phyloP scores from a whole-genome alignment of 371 early-diverging fungal species.

The Circinella minor region DNA sequence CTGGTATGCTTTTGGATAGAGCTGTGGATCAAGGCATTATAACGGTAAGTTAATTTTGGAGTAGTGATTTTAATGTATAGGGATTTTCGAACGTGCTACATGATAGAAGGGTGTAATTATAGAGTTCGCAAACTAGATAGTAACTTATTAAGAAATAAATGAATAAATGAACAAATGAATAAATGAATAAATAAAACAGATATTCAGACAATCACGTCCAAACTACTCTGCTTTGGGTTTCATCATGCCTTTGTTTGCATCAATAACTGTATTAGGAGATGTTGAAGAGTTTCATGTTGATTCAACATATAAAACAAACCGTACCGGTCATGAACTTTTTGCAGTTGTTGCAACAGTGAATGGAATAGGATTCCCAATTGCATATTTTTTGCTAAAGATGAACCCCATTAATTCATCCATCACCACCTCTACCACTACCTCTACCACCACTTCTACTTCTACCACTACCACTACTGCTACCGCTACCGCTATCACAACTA shows the following conservation, averaged over 20 bases:
- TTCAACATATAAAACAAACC: constrained; percentile 11
- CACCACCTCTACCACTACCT: not conserved
- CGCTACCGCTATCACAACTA: too few relatives aligned
- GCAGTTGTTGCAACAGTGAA: constrained; percentile 3
- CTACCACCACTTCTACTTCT: too few relatives aligned
- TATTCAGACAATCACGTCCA: not conserved
- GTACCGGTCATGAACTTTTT: constrained; percentile 2
- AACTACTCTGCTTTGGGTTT: constrained; percentile 3
- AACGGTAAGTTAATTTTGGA: not conserved
- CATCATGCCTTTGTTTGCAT: not conserved
- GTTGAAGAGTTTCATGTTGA: constrained; percentile 14
- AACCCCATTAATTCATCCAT: too few relatives aligned
- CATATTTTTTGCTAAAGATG: not conserved
- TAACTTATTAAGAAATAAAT: too few relatives aligned
- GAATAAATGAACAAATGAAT: not conserved
- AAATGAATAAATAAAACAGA: not conserved
- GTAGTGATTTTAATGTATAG: not conserved
- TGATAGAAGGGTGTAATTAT: not conserved
- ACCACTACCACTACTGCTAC: too few relatives aligned
- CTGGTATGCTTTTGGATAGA: not conserved
- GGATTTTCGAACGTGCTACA: not conserved
- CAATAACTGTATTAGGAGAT: not conserved
- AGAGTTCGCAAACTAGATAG: not conserved
- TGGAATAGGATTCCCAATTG: constrained; percentile 4
- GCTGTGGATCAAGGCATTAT: not conserved